Percentiles rank a stretch among this genome's conserved stretches.
Evolutionary conservation across 2,329 filamentous ascomycete genomes (phyloP).

Genomic region (Phialemonium atrogriseum): DNA sequence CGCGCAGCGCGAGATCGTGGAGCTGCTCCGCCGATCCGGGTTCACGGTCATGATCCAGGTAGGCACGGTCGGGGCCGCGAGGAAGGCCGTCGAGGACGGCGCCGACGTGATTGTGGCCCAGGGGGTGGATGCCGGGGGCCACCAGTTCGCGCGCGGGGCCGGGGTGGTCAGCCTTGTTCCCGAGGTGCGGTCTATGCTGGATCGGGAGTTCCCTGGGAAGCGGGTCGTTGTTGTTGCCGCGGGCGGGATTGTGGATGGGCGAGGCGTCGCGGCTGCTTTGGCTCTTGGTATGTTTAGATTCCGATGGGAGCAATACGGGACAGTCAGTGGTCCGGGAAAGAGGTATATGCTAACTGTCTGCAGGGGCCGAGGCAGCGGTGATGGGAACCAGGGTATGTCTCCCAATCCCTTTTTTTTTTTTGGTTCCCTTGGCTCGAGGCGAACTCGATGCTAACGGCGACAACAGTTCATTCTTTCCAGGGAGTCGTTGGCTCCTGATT

Average conservation of each 20-base stretch:
- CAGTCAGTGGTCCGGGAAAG: too few relatives aligned
- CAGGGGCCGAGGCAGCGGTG: conserved; percentile 33
- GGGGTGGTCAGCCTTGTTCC: conserved; percentile 49
- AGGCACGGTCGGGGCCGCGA: conserved; percentile 48
- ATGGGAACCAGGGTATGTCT: conserved; percentile 30
- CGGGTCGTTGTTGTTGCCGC: conserved; percentile 42
- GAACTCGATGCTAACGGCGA: conserved; percentile 2
- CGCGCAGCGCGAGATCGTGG: conserved; percentile 28
- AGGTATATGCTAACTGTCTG: neutral
- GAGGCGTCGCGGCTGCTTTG: conserved; percentile 46
- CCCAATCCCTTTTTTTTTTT: too few relatives aligned
- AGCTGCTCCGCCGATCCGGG: conserved; percentile 21
- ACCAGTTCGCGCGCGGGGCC: conserved; percentile 46
- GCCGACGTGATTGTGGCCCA: conserved; percentile 54
- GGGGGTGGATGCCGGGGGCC: conserved; percentile 56
- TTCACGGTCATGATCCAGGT: conserved; percentile 53
- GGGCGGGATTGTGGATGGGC: conserved; percentile 50
- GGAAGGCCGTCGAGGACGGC: conserved; percentile 36
- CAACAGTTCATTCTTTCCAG: conserved; percentile 32
- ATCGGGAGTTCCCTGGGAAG: conserved; percentile 22
- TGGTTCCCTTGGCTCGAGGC: neutral
- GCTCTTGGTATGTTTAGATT: conserved; percentile 34
- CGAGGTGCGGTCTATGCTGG: conserved; percentile 43
- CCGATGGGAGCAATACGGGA: neutral
- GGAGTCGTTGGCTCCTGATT: conserved; percentile 33